Base-by-base conservation (phyloP, 73 alveolate species). In the Blepharisma japonicum region DNA sequence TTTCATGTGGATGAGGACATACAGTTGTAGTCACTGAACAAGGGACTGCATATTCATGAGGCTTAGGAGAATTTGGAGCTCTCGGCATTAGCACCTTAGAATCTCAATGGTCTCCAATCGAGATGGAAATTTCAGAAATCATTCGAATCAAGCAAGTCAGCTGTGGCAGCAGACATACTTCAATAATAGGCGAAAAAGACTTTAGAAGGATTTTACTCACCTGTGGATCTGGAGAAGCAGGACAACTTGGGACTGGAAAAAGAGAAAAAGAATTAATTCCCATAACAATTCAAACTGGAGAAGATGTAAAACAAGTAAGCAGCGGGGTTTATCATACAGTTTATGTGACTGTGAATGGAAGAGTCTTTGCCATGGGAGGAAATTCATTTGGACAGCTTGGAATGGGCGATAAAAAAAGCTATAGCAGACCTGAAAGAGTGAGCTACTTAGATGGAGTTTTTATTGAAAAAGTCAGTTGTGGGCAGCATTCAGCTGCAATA, bases 41-140 rank as follows among this genome's bases (percentile, higher is more conserved):
- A 48, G 99, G 99, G 8, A 87, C 80, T 25, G 94, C 88, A 18
- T 92, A 84, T 81, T 81, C 94, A 8, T 94, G 99, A 97, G 99
- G 99, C 0, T 61, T 84, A 51, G 89, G 86, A 45, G 90, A 88
- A 18, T 94, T 80, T 55, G 91, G 91, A 25, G 85, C 84, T 45
- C 67, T 87, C 14, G 94, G 94, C 6, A 14, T 14, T 7, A 88
- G 93, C 9, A 74, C 68, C 21, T 53, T 67, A 46, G 83, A 83
- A 45, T 61, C 54, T 51, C 20, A 39, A 68, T 56, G 45, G 42
- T 39, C 38, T 32, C 38, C 55, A 6, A 55, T 45, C 1, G 42
- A n/a, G 32, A 47, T 47, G 56, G 14, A n/a, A n/a, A 11, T 70
- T 3, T 14, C 18, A 45, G 20, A 9, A 14, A 11, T 11, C 14